phyloP scores from a whole-genome alignment of 2,329 filamentous ascomycete genomes.

The Paecilomyces dactylethromorphus region DNA sequence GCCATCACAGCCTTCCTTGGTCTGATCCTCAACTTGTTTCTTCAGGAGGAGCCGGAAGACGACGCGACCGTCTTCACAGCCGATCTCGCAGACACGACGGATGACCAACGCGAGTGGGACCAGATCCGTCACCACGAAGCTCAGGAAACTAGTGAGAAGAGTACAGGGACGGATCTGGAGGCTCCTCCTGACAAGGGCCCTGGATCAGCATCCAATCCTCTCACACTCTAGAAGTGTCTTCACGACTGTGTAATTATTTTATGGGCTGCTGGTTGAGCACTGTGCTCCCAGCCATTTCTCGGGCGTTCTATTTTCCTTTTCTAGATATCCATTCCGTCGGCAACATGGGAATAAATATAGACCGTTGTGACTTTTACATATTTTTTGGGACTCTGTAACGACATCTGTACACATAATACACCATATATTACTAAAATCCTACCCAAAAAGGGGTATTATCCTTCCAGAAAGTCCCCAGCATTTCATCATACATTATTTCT shows the following conservation, averaged over 20 bases:
- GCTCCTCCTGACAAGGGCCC: neutral
- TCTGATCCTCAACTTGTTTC: constrained; percentile 64
- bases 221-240: neutral
- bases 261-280: neutral
- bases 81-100: constrained; percentile 13
- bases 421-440: neutral
- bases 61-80: constrained; percentile 30
- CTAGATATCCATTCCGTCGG: neutral
- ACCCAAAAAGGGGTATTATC: neutral
- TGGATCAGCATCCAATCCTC: neutral
- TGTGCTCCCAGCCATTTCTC: neutral
- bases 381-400: neutral
- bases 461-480: neutral
- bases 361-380: neutral
- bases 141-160: neutral
- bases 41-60: constrained; percentile 72
- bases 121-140: neutral
- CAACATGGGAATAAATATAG: neutral
- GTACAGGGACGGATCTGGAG: neutral
- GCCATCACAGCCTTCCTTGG: constrained; percentile 64
- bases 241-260: neutral
- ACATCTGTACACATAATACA: too few relatives aligned
- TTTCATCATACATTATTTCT: too few relatives aligned
- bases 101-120: constrained; percentile 9
- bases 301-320: neutral